Conservation (phyloP, 2,329 filamentous ascomycete species). For the Penicillium crustosum region DNA sequence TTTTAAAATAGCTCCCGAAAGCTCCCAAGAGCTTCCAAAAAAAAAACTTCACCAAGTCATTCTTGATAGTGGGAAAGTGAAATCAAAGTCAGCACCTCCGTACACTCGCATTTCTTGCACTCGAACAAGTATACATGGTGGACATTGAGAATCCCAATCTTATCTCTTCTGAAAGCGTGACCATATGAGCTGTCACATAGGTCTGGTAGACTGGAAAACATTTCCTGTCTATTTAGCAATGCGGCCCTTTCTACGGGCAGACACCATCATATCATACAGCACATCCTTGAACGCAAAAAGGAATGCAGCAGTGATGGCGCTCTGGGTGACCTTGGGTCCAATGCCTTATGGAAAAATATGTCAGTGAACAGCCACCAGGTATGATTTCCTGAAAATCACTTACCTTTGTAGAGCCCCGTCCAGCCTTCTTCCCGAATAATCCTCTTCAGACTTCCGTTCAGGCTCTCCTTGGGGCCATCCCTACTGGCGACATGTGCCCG, state of each 20-base stretch:
- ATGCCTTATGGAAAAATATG: slow-evolving; percentile 62
- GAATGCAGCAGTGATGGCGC: slow-evolving; percentile 92
- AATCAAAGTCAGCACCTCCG: neutral
- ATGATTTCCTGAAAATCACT: slow-evolving; percentile 32
- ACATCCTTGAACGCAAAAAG: slow-evolving; percentile 98
- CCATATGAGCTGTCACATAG: neutral
- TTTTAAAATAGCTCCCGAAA: neutral
- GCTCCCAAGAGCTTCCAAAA: neutral
- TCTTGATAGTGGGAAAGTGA: neutral
- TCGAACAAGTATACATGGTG: neutral
- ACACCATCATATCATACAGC: slow-evolving; percentile 66
- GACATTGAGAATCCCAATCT: neutral
- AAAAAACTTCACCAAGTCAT: neutral
- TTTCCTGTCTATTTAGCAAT: slow-evolving; percentile 31
- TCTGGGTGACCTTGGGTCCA: slow-evolving; percentile 93
- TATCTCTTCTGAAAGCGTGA: neutral
- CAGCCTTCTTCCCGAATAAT: slow-evolving; percentile 91
- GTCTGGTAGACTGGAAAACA: neutral
- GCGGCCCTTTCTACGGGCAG: slow-evolving; percentile 33
- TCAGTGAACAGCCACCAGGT: neutral
- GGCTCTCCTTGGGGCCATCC: slow-evolving; percentile 74
- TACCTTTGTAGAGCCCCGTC: slow-evolving; percentile 86
- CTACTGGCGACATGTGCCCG: slow-evolving; percentile 88
- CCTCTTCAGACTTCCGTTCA: slow-evolving; percentile 72
- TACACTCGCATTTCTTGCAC: neutral